phyloP scores from a whole-genome alignment of 2,329 filamentous ascomycete genomes.

The Alternaria viburni region DNA sequence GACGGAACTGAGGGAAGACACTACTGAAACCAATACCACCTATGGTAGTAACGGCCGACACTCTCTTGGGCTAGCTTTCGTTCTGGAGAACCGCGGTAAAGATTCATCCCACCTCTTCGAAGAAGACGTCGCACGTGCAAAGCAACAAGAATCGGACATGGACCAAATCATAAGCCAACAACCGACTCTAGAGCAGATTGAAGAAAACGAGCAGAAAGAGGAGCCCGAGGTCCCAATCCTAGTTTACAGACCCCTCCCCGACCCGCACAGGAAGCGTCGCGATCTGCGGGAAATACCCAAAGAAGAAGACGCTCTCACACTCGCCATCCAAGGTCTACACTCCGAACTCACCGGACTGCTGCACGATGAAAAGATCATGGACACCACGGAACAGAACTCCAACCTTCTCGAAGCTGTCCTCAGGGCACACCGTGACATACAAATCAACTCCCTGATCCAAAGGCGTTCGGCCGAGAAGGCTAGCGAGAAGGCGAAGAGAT shows the following conservation, averaged over 20 bases:
- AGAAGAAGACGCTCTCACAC: neutral
- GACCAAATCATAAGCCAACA: neutral
- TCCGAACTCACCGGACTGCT: neutral
- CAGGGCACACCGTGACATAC: neutral
- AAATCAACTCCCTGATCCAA: neutral
- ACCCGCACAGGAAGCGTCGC: conserved; percentile 7
- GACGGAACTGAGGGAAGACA: neutral
- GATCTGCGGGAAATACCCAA: neutral
- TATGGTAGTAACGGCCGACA: conserved; percentile 18
- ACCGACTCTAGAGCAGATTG: neutral
- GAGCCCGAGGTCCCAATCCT: neutral
- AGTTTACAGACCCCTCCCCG: conserved; percentile 6
- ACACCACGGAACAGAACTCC: neutral
- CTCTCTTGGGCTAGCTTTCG: conserved; percentile 30
- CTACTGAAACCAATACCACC: neutral
- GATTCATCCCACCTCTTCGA: conserved; percentile 17
- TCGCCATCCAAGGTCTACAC: conserved; percentile 2
- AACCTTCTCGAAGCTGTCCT: neutral
- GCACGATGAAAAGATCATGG: neutral
- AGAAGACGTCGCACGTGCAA: neutral
- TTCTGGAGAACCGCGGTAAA: conserved; percentile 19
- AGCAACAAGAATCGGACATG: neutral
- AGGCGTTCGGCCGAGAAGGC: neutral
- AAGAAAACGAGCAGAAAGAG: conserved; percentile 1
- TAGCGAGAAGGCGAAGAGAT: neutral